Percentiles rank a stretch among this genome's conserved stretches.
These are phyloP conservation scores for Lobosporangium transversale DNA, from an alignment of 192 early-diverging fungal genomes.

Conservation along the genomic window DNA sequence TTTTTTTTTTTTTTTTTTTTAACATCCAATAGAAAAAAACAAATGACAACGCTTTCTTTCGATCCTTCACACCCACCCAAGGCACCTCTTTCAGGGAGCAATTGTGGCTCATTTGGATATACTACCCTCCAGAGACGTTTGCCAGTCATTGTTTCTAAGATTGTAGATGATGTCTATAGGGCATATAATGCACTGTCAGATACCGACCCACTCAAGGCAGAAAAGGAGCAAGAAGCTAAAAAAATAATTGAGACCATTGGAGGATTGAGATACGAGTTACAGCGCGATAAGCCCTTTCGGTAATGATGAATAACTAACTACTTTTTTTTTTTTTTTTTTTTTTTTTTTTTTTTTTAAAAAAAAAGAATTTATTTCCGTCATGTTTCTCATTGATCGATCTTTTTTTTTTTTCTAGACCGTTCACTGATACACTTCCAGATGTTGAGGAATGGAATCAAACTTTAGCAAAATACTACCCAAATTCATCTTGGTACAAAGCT, in stretches of 20 bases:
- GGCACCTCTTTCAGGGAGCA: constrained; percentile 69
- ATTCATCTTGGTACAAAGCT: constrained; percentile 75
- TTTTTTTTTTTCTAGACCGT: constrained; percentile 41
- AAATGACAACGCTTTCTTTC: neutral
- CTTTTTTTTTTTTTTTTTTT: too few species aligned
- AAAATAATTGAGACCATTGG: constrained; percentile 70
- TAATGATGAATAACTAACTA: too few species aligned
- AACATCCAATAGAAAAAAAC: neutral
- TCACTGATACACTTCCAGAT: constrained; percentile 68
- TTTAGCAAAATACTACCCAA: constrained; percentile 61
- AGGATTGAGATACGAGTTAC: constrained; percentile 79
- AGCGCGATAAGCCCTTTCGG: constrained; percentile 66
- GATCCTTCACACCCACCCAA: constrained; percentile 61
- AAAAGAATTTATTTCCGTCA: neutral
- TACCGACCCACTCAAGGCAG: constrained; percentile 15
- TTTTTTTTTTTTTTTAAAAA: too few species aligned
- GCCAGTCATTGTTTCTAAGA: constrained; percentile 86
- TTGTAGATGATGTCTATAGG: constrained; percentile 76
- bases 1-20: neutral
- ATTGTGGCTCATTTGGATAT: constrained; percentile 80
- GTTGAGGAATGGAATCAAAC: constrained; percentile 72
- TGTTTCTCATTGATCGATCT: too few species aligned
- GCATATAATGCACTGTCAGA: constrained; percentile 54
- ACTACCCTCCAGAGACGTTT: constrained; percentile 77
- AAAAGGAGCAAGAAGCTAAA: constrained; percentile 72